Evolutionary conservation across 2,329 filamentous ascomycete genomes (phyloP), one percentile per base, ranked within the genome.

Genomic region (Cladosporium sphaerospermum): DNA sequence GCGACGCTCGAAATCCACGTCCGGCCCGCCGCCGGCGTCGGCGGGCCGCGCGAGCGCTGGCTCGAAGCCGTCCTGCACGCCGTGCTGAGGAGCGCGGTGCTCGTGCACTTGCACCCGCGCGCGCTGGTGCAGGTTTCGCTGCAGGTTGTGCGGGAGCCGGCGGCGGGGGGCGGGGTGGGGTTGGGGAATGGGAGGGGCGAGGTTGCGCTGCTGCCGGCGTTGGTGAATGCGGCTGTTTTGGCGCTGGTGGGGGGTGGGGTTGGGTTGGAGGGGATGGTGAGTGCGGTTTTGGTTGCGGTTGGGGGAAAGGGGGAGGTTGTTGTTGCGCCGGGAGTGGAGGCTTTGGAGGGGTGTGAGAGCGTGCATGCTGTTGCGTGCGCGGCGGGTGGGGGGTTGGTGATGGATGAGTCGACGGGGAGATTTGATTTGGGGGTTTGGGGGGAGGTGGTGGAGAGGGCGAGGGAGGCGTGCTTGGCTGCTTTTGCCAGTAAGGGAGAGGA

Each of bases 1-100:
- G 89, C 92, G 28, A 82, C 86, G 46, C 78, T 99, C 59, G 93
- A 97, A 71, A 88, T 99, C 54, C 84, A 92, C 67, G 82, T 99
- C 59, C 83, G 93, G 68, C 92, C 92, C 45, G 85, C 87, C 34
- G 84, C 86, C 58, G 91, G 91, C 13, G 84, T 93, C 43, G 89
- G 88, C 75, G 74, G 71, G 40, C 71, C 73, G 6, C 66, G 69
- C 59, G 77, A 78, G 58, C 81, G 89, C 62, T 89, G 95, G 70
- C 81, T 95, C 19, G 91, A 96, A 72, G 82, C 80, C 2, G 75
- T 91, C 52, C 68, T 95, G 54, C 82, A 89, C 68, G 79, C 81
- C 48, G 84, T 86, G 11, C 75, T 95, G 40, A 81, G 84, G 58
- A 84, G 86, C 65, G 78, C 92, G 55, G 82, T 95, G 59, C 80